phyloP scores from a whole-genome alignment of 352 stramenopile genomes.

The Phytophthora sp. region DNA sequence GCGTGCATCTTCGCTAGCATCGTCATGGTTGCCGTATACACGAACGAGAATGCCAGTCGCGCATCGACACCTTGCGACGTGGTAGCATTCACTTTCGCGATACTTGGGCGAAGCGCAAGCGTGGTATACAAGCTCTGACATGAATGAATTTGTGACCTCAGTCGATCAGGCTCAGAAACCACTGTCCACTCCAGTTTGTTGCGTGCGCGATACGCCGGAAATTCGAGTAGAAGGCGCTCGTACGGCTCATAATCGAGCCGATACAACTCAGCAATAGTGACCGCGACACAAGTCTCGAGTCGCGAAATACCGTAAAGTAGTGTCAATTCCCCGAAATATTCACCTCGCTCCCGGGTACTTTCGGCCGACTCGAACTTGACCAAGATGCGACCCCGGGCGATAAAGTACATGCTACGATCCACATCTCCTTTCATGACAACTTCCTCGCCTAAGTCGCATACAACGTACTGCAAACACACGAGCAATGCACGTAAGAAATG shows the following conservation, averaged over 20 bases:
- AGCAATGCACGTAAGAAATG: conserved; percentile 69
- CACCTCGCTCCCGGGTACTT: conserved; percentile 56
- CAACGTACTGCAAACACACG: conserved; percentile 67
- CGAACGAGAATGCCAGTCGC: conserved; percentile 49
- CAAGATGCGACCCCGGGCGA: conserved; percentile 63
- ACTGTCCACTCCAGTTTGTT: conserved; percentile 65
- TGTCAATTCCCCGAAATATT: conserved; percentile 68
- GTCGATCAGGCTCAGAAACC: not conserved
- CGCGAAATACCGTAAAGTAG: conserved; percentile 69
- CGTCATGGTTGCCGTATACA: conserved; percentile 55
- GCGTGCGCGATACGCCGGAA: conserved; percentile 62
- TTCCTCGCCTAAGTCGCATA: conserved; percentile 69
- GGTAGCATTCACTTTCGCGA: conserved; percentile 1
- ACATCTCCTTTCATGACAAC: conserved; percentile 73
- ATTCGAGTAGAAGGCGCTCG: conserved; percentile 68
- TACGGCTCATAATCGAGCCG: conserved; percentile 68
- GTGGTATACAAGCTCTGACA: not conserved
- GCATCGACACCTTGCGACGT: conserved; percentile 39
- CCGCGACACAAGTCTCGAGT: conserved; percentile 65
- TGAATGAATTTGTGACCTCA: not conserved
- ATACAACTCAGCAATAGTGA: conserved; percentile 68
- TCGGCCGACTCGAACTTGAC: conserved; percentile 60
- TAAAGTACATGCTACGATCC: conserved; percentile 86
- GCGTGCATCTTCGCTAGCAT: conserved; percentile 48
- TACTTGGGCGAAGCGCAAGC: conserved; percentile 18